Conservation (phyloP, 192 early-diverging fungal genomes). For the Gamsiella multidivaricata region DNA sequence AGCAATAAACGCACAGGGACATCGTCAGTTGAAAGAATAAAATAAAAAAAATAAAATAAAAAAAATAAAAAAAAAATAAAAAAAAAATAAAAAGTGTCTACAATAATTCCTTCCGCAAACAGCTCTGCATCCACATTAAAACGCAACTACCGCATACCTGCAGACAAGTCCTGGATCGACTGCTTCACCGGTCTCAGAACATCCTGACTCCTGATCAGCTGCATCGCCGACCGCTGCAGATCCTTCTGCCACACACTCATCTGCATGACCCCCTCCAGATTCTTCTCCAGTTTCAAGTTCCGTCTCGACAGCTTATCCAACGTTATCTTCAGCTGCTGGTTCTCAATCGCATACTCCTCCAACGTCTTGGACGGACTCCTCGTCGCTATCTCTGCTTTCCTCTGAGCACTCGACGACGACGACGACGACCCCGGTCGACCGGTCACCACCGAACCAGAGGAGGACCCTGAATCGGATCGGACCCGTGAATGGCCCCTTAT, state of each 20-base stretch:
- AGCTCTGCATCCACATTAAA: too few species aligned
- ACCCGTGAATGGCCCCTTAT: conserved; percentile 2
- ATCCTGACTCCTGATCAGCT: conserved; percentile 50
- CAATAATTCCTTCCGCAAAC: too few species aligned
- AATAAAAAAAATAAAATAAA: too few species aligned
- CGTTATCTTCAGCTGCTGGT: conserved; percentile 69
- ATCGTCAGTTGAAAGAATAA: too few species aligned
- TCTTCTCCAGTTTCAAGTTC: conserved; percentile 43
- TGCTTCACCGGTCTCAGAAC: conserved; percentile 46
- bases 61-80: too few species aligned
- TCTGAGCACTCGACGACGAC: neutral
- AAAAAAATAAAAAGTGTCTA: too few species aligned
- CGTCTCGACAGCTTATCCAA: conserved; percentile 69
- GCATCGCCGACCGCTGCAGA: conserved; percentile 43
- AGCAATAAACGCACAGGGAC: too few species aligned
- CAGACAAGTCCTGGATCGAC: conserved; percentile 33
- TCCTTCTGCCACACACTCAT: conserved; percentile 54
- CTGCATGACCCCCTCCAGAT: conserved; percentile 48
- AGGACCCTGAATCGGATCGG: conserved; percentile 9
- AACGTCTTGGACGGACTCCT: conserved; percentile 58
- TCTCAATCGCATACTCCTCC: conserved; percentile 76
- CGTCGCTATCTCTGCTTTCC: neutral
- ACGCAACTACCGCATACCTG: conserved; percentile 27
- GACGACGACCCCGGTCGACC: neutral
- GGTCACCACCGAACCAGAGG: neutral